Percentiles rank a stretch among this genome's conserved stretches.
These are phyloP conservation scores for Spergularia bocconei DNA, from an alignment of 148 eudicot species.

Conservation along the genomic window DNA sequence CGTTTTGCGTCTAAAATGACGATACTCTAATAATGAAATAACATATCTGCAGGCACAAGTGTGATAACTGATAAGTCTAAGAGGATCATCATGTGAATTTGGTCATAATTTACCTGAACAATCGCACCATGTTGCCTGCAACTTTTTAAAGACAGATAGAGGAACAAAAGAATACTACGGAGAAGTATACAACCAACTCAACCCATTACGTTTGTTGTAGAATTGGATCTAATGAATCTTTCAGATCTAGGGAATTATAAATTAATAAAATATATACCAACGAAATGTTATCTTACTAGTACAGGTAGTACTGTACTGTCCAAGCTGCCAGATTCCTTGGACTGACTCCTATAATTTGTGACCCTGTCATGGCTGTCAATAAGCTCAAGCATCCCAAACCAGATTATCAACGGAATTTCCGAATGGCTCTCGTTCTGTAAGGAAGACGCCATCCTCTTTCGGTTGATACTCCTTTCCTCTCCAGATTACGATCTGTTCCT, in stretches of 20 bases:
- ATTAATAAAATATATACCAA: background rate
- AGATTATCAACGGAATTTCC: conserved; percentile 35
- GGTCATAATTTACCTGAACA: too few relatives aligned
- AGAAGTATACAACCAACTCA: background rate
- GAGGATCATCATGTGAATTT: too few relatives aligned
- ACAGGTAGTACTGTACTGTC: background rate
- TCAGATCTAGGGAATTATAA: background rate
- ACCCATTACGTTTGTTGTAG: background rate
- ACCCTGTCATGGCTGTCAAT: conserved; percentile 3
- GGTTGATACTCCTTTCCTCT: conserved; percentile 67
- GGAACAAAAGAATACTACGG: background rate
- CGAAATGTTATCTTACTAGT: background rate
- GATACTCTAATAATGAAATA: too few relatives aligned
- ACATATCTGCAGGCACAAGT: too few relatives aligned
- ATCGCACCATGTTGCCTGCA: too few relatives aligned
- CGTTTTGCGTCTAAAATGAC: too few relatives aligned
- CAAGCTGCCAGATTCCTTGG: background rate
- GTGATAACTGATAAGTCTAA: too few relatives aligned
- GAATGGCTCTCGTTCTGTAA: conserved; percentile 38
- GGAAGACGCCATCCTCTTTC: conserved; percentile 40
- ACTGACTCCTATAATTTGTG: background rate
- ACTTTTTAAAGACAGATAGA: too few relatives aligned
- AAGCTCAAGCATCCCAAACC: conserved; percentile 23
- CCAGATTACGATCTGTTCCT: conserved; percentile 90
- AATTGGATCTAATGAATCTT: background rate